Evolutionary conservation across 1,139 yeast species (phyloP).

Genomic region (Kodamaea arcana): DNA sequence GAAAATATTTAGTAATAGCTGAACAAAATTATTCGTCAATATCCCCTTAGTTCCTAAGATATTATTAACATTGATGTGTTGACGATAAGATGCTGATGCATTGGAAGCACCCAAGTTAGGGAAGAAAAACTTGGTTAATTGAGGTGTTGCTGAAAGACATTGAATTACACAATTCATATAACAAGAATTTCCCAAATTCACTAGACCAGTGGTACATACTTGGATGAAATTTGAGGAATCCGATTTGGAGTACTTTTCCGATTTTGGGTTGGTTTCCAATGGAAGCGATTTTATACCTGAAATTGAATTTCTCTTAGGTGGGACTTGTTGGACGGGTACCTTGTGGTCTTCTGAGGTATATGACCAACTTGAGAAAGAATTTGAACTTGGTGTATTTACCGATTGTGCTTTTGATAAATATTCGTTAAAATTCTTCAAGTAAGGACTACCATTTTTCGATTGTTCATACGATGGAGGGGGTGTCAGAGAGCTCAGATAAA

Average conservation of each 20-base stretch:
- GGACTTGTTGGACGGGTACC: constrained; percentile 13
- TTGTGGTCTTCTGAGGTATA: background rate
- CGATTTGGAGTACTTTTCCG: background rate
- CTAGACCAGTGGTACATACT: constrained; percentile 54
- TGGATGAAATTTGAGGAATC: constrained; percentile 25
- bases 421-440: constrained; percentile 37
- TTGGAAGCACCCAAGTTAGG: constrained; percentile 17
- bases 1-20: constrained; percentile 57
- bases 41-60: constrained; percentile 81
- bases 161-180: constrained; percentile 91
- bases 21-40: constrained; percentile 69
- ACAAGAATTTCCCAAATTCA: constrained; percentile 87
- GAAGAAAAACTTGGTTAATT: constrained; percentile 38
- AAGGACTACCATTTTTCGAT: constrained; percentile 15
- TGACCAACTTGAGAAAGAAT: constrained; percentile 5
- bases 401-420: constrained; percentile 35
- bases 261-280: constrained; percentile 1
- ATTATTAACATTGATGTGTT: constrained; percentile 71
- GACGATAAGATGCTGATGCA: constrained; percentile 46
- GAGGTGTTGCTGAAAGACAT: constrained; percentile 57
- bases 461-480: constrained; percentile 3
- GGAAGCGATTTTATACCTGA: constrained; percentile 5
- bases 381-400: constrained; percentile 18
- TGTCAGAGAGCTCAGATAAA: no score
- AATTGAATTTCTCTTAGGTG: constrained; percentile 4